These are phyloP conservation scores for Orychophragmus violaceus DNA, from an alignment of 345 rosid species.

Conservation along the genomic window DNA sequence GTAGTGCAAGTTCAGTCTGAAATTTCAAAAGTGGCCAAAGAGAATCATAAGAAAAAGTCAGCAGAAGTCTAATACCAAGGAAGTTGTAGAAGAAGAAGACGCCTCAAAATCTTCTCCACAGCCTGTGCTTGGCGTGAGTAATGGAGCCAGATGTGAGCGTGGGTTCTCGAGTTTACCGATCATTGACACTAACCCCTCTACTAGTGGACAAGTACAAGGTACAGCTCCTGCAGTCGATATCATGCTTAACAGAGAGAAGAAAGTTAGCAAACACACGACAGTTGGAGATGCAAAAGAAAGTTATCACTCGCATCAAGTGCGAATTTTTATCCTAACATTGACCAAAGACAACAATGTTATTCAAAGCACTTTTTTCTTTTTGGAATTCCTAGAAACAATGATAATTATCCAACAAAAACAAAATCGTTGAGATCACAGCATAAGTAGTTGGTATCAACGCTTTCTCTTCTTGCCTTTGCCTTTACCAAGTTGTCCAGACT, in stretches of 20 bases:
- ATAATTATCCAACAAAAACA: too few species aligned
- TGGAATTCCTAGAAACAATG: too few species aligned
- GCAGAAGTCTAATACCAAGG: constrained; percentile 3
- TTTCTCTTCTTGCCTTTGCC: constrained; percentile 44
- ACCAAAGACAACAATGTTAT: too few species aligned
- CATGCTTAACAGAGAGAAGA: constrained; percentile 66
- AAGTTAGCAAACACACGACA: too few species aligned
- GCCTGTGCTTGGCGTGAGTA: constrained; percentile 1
- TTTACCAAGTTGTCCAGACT: constrained; percentile 84
- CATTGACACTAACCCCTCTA: constrained; percentile 16
- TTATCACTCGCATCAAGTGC: too few species aligned
- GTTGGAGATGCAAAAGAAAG: too few species aligned
- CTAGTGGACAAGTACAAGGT: constrained; percentile 19
- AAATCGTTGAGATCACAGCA: not conserved
- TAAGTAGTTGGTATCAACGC: constrained; percentile 12
- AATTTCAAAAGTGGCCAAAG: not conserved
- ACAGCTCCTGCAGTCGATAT: constrained; percentile 29
- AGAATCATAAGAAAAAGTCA: not conserved
- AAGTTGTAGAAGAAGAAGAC: constrained; percentile 18
- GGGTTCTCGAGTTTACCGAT: constrained; percentile 8
- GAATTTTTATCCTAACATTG: too few species aligned
- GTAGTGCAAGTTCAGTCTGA: constrained; percentile 21
- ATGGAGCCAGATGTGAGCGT: constrained; percentile 23
- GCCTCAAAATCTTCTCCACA: constrained; percentile 14
- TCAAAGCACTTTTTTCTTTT: too few species aligned